Evolutionary conservation across 305 asterid genomes (phyloP).

Genomic region (Fraxinus dipetala): DNA sequence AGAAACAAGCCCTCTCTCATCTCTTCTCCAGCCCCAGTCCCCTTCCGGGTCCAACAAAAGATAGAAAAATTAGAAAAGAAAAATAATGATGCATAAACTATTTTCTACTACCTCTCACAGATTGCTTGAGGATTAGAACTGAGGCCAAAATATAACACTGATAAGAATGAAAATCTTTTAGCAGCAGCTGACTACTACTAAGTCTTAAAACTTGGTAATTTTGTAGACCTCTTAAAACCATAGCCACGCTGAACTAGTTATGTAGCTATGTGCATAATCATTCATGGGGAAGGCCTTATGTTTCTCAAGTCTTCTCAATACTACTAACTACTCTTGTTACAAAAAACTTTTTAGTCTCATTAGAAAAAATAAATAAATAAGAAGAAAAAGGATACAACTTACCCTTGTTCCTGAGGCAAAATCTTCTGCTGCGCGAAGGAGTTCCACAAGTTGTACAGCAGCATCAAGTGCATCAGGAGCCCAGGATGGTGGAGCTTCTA

Average conservation of each 20-base stretch:
- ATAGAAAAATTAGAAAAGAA: not conserved
- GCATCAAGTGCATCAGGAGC: slow-evolving; percentile 99
- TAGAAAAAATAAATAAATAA: not conserved
- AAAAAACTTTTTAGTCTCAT: not conserved
- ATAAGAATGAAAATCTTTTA: not conserved
- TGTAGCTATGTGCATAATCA: not conserved
- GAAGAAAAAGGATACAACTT: slow-evolving; percentile 21
- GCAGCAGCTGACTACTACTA: not conserved
- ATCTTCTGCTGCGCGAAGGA: slow-evolving; percentile 98
- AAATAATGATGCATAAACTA: not conserved
- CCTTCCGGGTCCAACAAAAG: not conserved
- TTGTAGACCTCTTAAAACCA: not conserved
- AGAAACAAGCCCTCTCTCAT: not conserved
- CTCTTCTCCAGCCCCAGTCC: not conserved
- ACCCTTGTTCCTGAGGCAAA: slow-evolving; percentile 95
- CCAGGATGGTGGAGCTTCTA: slow-evolving; percentile 99
- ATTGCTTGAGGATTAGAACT: not conserved
- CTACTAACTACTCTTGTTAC: not conserved
- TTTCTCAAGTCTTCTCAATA: not conserved
- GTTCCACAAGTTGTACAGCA: slow-evolving; percentile 97
- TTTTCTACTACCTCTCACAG: not conserved
- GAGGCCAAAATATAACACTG: not conserved
- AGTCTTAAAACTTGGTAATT: not conserved
- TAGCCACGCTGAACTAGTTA: not conserved
- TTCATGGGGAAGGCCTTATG: not conserved